Base-by-base conservation (phyloP, 805 yeast species). In the Kregervanrija pseudodelftensis region DNA sequence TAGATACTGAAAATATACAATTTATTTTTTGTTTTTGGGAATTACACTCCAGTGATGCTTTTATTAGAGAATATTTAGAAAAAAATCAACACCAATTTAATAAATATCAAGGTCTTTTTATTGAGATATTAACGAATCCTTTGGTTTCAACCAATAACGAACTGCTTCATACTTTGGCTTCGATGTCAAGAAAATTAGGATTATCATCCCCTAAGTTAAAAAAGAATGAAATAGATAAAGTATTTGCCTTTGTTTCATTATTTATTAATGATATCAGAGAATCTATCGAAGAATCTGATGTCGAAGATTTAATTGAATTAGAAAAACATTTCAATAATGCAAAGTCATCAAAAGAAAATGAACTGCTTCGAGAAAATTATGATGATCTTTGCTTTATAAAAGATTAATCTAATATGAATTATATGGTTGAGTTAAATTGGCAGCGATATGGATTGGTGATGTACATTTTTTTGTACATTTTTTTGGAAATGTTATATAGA, bases 21-120 rank as follows among this genome's bases (percentile, higher is more conserved):
- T 49, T 62, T n/a, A 49, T 48, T 3, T 61, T 52, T 40, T 43
- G 54, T 5, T 53, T 50, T 37, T 60, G 65, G 65, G 65, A 61
- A 32, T 33, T 36, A 14, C 43, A 52, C 33, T 57, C 61, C 8
- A 42, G 28, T 14, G 52, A 49, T 33, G 37, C 42, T 3, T 38
- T 42, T 13, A 44, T 54, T 12, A 50, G 45, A 33, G 45, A 47
- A 35, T 47, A 38, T 36, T 36, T 52, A 14, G 44, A 47, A 36
- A 11, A 41, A n/a, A 34, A 40, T 9, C 44, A 33, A n/a, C 30
- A n/a, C 36, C 33, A 16, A 9, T 10, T 37, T 22, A 43, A 46
- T 30, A 37, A 32, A 39, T 46, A 42, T 22, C 48, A 53, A 32
- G 42, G 28, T 11, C 36, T 54, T 28, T 14, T 56, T 4, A 40